Percentiles rank a stretch among this genome's conserved stretches.
Conservation (phyloP, 2,329 filamentous ascomycete genomes). For the Fusarium transvaalense region DNA sequence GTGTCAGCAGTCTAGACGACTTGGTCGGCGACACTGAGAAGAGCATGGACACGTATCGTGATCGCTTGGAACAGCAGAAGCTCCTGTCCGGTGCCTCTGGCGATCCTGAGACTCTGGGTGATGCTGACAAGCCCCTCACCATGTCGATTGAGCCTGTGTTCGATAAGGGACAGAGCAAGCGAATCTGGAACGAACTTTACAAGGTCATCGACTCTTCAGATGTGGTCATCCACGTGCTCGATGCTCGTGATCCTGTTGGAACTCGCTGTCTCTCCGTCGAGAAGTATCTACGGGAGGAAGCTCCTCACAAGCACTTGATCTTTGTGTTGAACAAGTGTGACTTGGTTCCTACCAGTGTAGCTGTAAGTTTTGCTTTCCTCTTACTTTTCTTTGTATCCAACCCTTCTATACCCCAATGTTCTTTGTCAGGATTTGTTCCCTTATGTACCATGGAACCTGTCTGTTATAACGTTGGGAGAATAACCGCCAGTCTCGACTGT, state of each 20-base stretch:
- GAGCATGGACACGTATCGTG: constrained; percentile 84
- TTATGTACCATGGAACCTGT: constrained; percentile 80
- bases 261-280: constrained; percentile 84
- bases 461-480: constrained; percentile 99
- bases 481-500: constrained; percentile 66
- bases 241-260: constrained; percentile 89
- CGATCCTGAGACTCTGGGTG: constrained; percentile 64
- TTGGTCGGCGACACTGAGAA: constrained; percentile 83
- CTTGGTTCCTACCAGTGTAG: constrained; percentile 89
- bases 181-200: constrained; percentile 97
- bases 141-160: constrained; percentile 88
- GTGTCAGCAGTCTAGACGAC: constrained; percentile 83
- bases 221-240: constrained; percentile 93
- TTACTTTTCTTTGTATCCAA: constrained; percentile 52
- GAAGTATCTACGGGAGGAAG: constrained; percentile 93
- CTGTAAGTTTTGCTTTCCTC: constrained; percentile 76
- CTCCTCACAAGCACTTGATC: constrained; percentile 90
- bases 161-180: constrained; percentile 92
- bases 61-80: constrained; percentile 82
- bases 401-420: constrained; percentile 69
- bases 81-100: constrained; percentile 79
- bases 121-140: constrained; percentile 58
- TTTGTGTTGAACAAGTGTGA: constrained; percentile 69
- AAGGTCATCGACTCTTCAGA: constrained; percentile 97
- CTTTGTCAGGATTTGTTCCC: constrained; percentile 86